Conservation (phyloP, 192 early-diverging fungal genomes). For the Coemansia sp. region DNA sequence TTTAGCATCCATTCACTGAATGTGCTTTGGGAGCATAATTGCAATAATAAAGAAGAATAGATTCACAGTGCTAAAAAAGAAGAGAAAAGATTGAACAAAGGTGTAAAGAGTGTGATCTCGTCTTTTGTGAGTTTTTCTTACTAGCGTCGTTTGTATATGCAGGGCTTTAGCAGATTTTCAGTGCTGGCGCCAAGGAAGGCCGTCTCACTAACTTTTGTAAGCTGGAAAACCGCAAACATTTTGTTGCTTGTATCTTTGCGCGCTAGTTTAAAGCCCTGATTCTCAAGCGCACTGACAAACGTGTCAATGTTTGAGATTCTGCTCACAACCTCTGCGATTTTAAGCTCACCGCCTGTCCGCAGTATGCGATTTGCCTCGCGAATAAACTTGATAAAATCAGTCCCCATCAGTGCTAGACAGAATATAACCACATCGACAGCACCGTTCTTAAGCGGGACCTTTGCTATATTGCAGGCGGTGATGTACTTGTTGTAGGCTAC, state of each 20-base stretch:
- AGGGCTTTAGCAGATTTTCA: conserved; percentile 56
- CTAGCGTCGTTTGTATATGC: conserved; percentile 60
- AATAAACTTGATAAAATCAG: conserved; percentile 89
- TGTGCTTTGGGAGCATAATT: too few relatives aligned
- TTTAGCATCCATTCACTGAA: background rate
- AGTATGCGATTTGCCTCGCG: conserved; percentile 86
- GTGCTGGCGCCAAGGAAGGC: conserved; percentile 17
- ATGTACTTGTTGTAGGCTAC: conserved; percentile 76
- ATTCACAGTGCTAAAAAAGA: background rate
- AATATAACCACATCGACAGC: conserved; percentile 85
- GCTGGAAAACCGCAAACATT: conserved; percentile 94
- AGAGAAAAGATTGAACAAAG: background rate
- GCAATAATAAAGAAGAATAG: background rate
- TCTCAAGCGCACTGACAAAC: conserved; percentile 72
- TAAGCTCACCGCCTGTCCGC: conserved; percentile 75
- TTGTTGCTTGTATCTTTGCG: conserved; percentile 80
- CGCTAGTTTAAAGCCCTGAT: conserved; percentile 74
- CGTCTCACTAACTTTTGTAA: conserved; percentile 57
- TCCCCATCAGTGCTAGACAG: conserved; percentile 95
- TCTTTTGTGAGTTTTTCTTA: background rate
- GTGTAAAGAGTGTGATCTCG: background rate
- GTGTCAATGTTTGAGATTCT: conserved; percentile 77
- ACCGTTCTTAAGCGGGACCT: conserved; percentile 71
- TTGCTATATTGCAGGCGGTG: conserved; percentile 89
- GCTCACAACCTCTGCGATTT: conserved; percentile 93